phyloP scores from a whole-genome alignment of 2,329 filamentous ascomycete species.

The Periglandula ipomoeae region DNA sequence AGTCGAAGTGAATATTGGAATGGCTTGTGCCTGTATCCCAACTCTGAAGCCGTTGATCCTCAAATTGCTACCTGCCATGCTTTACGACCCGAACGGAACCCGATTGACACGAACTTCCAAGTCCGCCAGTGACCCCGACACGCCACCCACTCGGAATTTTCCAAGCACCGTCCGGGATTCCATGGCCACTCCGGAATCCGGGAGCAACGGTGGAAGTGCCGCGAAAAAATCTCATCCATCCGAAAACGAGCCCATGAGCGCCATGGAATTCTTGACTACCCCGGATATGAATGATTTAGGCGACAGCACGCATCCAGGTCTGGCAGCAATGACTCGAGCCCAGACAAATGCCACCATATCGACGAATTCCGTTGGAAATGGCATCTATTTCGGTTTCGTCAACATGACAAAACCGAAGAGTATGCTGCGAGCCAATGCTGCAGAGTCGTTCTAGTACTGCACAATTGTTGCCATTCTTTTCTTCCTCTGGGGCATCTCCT shows the following conservation, averaged over 20 bases:
- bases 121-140: constrained; percentile 21
- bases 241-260: constrained; percentile 23
- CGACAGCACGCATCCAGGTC: constrained; percentile 7
- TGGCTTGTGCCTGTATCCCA: constrained; percentile 87
- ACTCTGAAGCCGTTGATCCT: constrained; percentile 80
- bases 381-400: constrained; percentile 67
- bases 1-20: constrained; percentile 83
- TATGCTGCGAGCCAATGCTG: constrained; percentile 54
- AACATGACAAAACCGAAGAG: constrained; percentile 61
- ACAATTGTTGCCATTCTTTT: constrained; percentile 72
- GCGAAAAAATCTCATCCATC: neutral
- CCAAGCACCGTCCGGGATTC: constrained; percentile 1
- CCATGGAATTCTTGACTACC: constrained; percentile 38
- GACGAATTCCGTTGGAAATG: constrained; percentile 30
- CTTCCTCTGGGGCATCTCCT: constrained; percentile 84
- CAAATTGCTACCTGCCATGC: constrained; percentile 47
- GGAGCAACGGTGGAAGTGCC: neutral
- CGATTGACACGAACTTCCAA: constrained; percentile 17
- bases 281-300: constrained; percentile 23
- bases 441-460: constrained; percentile 63
- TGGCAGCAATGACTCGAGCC: constrained; percentile 9
- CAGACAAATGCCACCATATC: constrained; percentile 24
- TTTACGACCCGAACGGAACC: constrained; percentile 42
- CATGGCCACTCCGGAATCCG: neutral
- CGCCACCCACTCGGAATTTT: constrained; percentile 14